Evolutionary conservation across 306 rosid species (phyloP).

Genomic region (Gastrolobium villosum): DNA sequence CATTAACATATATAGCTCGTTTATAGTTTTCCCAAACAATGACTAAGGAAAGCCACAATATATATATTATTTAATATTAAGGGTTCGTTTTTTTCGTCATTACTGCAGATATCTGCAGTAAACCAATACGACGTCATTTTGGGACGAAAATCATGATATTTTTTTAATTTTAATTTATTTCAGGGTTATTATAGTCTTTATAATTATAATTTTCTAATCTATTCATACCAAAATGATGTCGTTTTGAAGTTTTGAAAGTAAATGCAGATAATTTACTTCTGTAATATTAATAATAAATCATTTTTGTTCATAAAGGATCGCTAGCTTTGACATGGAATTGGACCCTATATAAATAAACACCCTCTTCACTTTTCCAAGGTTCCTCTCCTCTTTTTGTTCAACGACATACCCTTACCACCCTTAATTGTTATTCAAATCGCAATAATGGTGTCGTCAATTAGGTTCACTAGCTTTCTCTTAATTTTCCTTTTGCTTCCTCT

Average conservation of each 20-base stretch:
- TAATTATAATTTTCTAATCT: too few species aligned
- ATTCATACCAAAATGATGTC: too few species aligned
- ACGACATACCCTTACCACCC: slow-evolving; percentile 25
- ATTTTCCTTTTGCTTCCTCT: slow-evolving; percentile 48
- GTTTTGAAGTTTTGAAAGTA: too few species aligned
- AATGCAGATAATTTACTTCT: too few species aligned
- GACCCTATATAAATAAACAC: slow-evolving; percentile 48
- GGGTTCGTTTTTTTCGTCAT: too few species aligned
- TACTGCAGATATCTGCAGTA: too few species aligned
- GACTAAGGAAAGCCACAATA: slow-evolving; percentile 23
- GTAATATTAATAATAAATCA: slow-evolving; percentile 6
- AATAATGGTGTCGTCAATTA: slow-evolving; percentile 54
- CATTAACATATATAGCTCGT: not conserved
- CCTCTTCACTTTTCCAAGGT: slow-evolving; percentile 34
- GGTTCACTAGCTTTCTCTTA: slow-evolving; percentile 46
- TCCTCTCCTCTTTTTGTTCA: slow-evolving; percentile 48
- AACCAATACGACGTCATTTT: too few species aligned
- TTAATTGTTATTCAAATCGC: slow-evolving; percentile 19
- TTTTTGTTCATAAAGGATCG: slow-evolving; percentile 24
- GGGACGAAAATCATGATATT: too few species aligned
- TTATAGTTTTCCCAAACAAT: slow-evolving; percentile 51
- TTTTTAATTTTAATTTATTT: too few species aligned
- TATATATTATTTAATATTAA: not conserved
- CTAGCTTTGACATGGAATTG: slow-evolving; percentile 55
- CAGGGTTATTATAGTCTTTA: too few species aligned